phyloP scores from a whole-genome alignment of 1,284 basidiomycete species.

The Fistulinella cinereoalba region DNA sequence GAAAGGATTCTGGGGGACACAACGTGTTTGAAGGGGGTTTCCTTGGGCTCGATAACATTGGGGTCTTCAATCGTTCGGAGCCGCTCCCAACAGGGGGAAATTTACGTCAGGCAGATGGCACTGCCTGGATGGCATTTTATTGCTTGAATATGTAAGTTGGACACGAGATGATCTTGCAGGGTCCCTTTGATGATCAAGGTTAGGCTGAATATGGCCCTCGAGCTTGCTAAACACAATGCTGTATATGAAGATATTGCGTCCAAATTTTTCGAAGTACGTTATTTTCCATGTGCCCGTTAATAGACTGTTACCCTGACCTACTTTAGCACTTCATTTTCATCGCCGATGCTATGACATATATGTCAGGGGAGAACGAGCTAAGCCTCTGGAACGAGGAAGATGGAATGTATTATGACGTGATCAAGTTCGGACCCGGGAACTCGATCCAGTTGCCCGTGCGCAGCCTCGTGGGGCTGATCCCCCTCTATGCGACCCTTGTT shows the following conservation, averaged over 20 bases:
- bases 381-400: slow-evolving; percentile 96
- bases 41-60: slow-evolving; percentile 96
- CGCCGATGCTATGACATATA: slow-evolving; percentile 96
- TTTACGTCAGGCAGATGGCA: slow-evolving; percentile 95
- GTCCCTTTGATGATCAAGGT: slow-evolving; percentile 3
- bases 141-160: slow-evolving; percentile 82
- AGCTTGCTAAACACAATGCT: slow-evolving; percentile 95
- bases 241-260: slow-evolving; percentile 99
- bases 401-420: slow-evolving; percentile 98
- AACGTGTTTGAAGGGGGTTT: slow-evolving; percentile 99
- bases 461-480: slow-evolving; percentile 93
- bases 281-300: background rate
- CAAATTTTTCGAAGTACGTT: slow-evolving; percentile 87
- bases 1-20: slow-evolving; percentile 92
- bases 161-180: background rate
- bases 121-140: slow-evolving; percentile 99
- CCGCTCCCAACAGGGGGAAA: slow-evolving; percentile 89
- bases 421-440: slow-evolving; percentile 83
- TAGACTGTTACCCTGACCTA: slow-evolving; percentile 5
- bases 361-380: slow-evolving; percentile 68
- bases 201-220: slow-evolving; percentile 94
- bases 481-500: slow-evolving; percentile 91
- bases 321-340: slow-evolving; percentile 91
- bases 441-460: slow-evolving; percentile 89
- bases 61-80: slow-evolving; percentile 97